Percentiles rank a stretch among this genome's conserved stretches.
Evolutionary conservation across 2,329 filamentous ascomycete genomes (phyloP).

Genomic region (Fusarium sulawesiense): DNA sequence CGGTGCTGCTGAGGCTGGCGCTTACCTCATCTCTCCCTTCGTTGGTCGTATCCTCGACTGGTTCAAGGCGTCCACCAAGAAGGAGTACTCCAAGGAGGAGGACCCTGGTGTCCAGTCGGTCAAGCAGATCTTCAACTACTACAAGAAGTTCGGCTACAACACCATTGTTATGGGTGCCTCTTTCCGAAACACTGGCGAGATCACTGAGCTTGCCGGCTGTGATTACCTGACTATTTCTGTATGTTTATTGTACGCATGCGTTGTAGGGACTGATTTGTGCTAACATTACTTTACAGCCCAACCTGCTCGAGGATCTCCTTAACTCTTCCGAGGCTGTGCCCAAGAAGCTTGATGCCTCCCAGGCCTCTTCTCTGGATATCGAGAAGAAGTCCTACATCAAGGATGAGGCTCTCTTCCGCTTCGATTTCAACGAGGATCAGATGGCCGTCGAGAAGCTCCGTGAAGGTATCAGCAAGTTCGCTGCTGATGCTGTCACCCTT

Average conservation of each 20-base stretch:
- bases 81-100: slow-evolving; percentile 88
- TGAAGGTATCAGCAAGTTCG: slow-evolving; percentile 99
- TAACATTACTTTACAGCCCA: slow-evolving; percentile 67
- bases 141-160: slow-evolving; percentile 99
- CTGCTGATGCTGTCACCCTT: slow-evolving; percentile 91
- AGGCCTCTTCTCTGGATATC: slow-evolving; percentile 76
- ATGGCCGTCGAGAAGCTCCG: slow-evolving; percentile 99
- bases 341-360: slow-evolving; percentile 86
- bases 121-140: slow-evolving; percentile 98
- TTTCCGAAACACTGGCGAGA: slow-evolving; percentile 96
- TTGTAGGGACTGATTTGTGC: slow-evolving; percentile 9
- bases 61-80: slow-evolving; percentile 97
- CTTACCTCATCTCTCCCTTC: slow-evolving; percentile 99
- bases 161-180: slow-evolving; percentile 99
- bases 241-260: slow-evolving; percentile 53
- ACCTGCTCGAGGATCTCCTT: slow-evolving; percentile 91
- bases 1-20: slow-evolving; percentile 91
- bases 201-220: slow-evolving; percentile 97
- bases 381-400: slow-evolving; percentile 92
- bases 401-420: slow-evolving; percentile 92
- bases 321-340: slow-evolving; percentile 85
- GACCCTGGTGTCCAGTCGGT: slow-evolving; percentile 98
- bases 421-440: slow-evolving; percentile 99
- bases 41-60: slow-evolving; percentile 99
- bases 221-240: slow-evolving; percentile 99